Conservation (phyloP, 2,329 filamentous ascomycete species). For the Alternaria sp. region DNA sequence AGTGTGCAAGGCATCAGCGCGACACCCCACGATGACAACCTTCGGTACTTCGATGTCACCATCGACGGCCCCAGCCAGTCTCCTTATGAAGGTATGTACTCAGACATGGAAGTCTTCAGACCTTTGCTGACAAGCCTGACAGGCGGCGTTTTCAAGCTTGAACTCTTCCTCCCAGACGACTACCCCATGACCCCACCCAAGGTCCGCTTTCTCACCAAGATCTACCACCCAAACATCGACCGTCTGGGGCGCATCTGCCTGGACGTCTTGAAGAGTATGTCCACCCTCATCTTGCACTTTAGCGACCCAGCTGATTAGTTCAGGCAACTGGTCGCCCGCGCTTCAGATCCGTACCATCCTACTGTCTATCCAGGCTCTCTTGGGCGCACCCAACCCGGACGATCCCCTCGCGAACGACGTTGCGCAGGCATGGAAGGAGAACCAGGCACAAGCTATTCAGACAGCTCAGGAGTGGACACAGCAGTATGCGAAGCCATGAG, state of each 20-base stretch:
- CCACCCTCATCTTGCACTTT: neutral
- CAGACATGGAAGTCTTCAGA: neutral
- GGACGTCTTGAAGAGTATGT: conserved; percentile 91
- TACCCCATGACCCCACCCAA: conserved; percentile 99
- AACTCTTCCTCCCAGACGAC: conserved; percentile 97
- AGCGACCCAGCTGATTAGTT: conserved; percentile 8
- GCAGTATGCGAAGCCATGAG: conserved; percentile 69
- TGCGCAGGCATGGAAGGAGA: conserved; percentile 96
- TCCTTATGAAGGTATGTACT: conserved; percentile 85
- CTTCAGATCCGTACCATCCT: conserved; percentile 98
- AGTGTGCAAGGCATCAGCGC: conserved; percentile 97
- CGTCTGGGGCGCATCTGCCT: conserved; percentile 96
- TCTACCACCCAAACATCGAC: conserved; percentile 99
- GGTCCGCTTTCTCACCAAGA: conserved; percentile 98
- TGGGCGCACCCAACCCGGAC: conserved; percentile 96
- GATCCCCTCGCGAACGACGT: conserved; percentile 98
- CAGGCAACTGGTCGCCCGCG: conserved; percentile 98
- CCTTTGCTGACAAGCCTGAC: conserved; percentile 21
- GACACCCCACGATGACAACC: conserved; percentile 94
- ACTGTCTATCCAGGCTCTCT: conserved; percentile 95
- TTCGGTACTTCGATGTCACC: conserved; percentile 97
- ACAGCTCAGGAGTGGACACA: conserved; percentile 93
- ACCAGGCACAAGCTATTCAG: conserved; percentile 89
- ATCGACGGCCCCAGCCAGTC: conserved; percentile 93
- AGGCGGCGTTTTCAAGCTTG: conserved; percentile 92